These are phyloP conservation scores for Hericium rajendrae DNA, from an alignment of 768 basidiomycete genomes.

Conservation along the genomic window DNA sequence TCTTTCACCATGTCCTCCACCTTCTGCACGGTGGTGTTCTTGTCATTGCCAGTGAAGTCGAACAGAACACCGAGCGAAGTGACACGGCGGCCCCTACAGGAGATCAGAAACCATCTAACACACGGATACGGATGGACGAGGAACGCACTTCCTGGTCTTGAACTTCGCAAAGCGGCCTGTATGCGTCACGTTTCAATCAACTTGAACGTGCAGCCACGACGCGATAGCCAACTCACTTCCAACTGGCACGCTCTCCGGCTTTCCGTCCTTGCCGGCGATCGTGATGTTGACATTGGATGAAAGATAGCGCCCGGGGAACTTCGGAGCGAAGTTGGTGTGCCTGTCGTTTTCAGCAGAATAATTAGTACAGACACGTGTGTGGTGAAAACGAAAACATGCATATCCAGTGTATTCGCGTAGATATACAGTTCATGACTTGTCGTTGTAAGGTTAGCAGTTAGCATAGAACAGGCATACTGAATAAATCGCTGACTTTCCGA, in stretches of 20 bases:
- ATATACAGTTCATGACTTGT: slow-evolving; percentile 74
- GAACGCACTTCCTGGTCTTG: slow-evolving; percentile 54
- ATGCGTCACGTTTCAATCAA: not conserved
- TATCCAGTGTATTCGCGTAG: slow-evolving; percentile 57
- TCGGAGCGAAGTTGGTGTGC: slow-evolving; percentile 48
- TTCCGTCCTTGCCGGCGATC: slow-evolving; percentile 31
- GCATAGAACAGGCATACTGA: too few species aligned
- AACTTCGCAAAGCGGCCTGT: slow-evolving; percentile 60
- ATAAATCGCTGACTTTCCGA: slow-evolving; percentile 58
- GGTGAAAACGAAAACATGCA: slow-evolving; percentile 30
- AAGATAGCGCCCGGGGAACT: slow-evolving; percentile 64
- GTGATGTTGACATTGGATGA: slow-evolving; percentile 87
- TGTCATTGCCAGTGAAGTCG: slow-evolving; percentile 63
- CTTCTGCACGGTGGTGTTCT: slow-evolving; percentile 65
- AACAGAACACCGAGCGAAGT: slow-evolving; percentile 76
- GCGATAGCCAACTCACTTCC: slow-evolving; percentile 26
- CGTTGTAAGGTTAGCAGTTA: not conserved
- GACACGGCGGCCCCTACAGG: slow-evolving; percentile 51
- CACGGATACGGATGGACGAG: too few species aligned
- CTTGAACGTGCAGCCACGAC: not conserved
- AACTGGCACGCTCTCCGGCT: slow-evolving; percentile 30
- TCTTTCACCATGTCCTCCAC: slow-evolving; percentile 74
- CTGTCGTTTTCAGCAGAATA: not conserved
- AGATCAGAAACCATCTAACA: slow-evolving; percentile 10
- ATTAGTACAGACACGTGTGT: not conserved